Evolutionary conservation across 371 early-diverging fungal species (phyloP), one percentile per base, ranked within the genome.

Genomic region (Polyrhizophydium stewartii): DNA sequence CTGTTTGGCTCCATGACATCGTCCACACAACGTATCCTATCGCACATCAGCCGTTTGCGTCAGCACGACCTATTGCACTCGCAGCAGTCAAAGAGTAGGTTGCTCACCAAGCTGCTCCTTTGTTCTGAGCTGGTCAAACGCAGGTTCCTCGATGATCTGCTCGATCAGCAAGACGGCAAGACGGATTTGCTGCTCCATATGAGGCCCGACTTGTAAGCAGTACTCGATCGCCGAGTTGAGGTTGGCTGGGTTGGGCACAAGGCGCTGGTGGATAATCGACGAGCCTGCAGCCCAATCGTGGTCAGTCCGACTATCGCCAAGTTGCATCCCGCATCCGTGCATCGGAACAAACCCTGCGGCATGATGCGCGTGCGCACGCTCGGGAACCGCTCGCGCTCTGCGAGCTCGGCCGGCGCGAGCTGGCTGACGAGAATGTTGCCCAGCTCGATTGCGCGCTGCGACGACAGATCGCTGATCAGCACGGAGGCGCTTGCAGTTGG

Each of bases 121-220:
- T 7, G 97, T 96, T 27, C 96, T 85, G 45, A 97, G 76, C 67
- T 89, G 89, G 72, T 95, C 89, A 74, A 95, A 97, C 65, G 87
- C 91, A 17, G 96, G 93, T 68, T 96, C 94, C 58, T 85, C 77
- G 3, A 86, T 73, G 25, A 96, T 87, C 63, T 92, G 90, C 0
- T 84, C 81, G 64, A 92, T 60, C 32, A 97, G 72, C 28, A 81
- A 81, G 27, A 88, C 64, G n/a, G 78, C 72, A 3, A 31, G 90
- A 83, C 71, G 62, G 5, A 61, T 24, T 5, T 47, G 37, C 16
- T 49, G 65, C 55, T 79, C 51, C 2, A 62, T 46, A 32, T 59
- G 63, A 28, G 67, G 69, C 7, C 76, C 74, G 32, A 79, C 43
- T 65, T 90, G 91, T 35, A 88, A 65, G 51, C 85, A 79, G 72